These are phyloP conservation scores for Fusarium sp. DNA, from an alignment of 2,329 filamentous ascomycete genomes.

Conservation along the genomic window DNA sequence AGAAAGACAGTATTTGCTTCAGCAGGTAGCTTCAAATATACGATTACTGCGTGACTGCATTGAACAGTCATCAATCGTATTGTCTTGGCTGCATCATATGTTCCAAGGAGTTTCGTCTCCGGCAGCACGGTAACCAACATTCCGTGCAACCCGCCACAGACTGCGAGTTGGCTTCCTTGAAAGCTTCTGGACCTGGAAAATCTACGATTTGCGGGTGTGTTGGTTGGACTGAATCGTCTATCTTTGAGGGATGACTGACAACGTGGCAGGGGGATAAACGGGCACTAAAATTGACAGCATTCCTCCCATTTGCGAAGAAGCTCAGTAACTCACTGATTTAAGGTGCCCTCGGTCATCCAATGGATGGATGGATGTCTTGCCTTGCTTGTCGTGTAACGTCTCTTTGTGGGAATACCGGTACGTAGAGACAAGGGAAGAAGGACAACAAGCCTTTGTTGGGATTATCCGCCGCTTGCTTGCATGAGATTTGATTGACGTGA, in stretches of 20 bases:
- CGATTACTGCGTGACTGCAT: too few relatives aligned
- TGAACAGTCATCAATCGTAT: conserved; percentile 1
- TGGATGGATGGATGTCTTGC: background rate
- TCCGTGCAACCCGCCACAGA: conserved; percentile 20
- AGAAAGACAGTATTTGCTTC: background rate
- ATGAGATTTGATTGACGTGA: conserved; percentile 15
- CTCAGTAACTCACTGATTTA: background rate
- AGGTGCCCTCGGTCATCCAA: conserved; percentile 29
- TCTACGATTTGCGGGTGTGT: background rate
- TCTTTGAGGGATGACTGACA: conserved; percentile 16
- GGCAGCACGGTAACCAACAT: conserved; percentile 29
- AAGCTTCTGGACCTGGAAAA: conserved; percentile 30
- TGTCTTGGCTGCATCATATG: conserved; percentile 19
- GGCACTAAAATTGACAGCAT: conserved; percentile 17
- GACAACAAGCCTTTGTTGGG: conserved; percentile 34
- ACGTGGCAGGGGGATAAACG: conserved; percentile 14
- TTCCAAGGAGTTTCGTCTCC: conserved; percentile 13
- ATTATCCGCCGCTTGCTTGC: conserved; percentile 14
- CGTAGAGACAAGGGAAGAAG: conserved; percentile 35
- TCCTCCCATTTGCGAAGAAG: conserved; percentile 6
- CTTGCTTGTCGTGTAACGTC: conserved; percentile 5
- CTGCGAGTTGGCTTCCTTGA: conserved; percentile 24
- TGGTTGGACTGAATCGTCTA: background rate
- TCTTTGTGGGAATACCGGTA: conserved; percentile 3
- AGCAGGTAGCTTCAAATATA: too few relatives aligned